phyloP scores from a whole-genome alignment of 1,284 basidiomycete genomes.

The Trametes versicolor region DNA sequence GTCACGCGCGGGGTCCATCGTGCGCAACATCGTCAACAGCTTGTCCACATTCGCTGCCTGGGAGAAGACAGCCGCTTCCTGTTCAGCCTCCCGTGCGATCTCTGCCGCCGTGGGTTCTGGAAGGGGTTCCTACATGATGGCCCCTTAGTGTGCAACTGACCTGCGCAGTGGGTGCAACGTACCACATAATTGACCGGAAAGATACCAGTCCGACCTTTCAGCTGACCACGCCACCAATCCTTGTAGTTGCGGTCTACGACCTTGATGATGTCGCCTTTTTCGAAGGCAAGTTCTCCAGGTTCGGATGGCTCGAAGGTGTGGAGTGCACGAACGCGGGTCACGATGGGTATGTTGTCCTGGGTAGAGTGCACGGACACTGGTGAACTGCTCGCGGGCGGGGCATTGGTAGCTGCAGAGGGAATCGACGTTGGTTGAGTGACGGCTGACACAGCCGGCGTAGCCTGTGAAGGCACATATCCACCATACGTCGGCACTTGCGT shows the following conservation, averaged over 20 bases:
- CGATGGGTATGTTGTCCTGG: conserved; percentile 52
- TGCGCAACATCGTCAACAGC: conserved; percentile 82
- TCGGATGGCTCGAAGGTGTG: conserved; percentile 93
- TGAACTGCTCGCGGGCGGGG: conserved; percentile 37
- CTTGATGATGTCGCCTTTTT: conserved; percentile 95
- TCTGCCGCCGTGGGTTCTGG: conserved; percentile 88
- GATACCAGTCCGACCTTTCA: conserved; percentile 93
- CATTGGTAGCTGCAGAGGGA: conserved; percentile 35
- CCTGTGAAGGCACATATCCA: conserved; percentile 45
- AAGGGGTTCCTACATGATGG: conserved; percentile 76
- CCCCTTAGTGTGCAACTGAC: conserved; percentile 14
- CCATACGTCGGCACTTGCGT: conserved; percentile 39
- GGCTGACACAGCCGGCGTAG: conserved; percentile 41
- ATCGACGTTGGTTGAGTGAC: conserved; percentile 46
- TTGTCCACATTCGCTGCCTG: conserved; percentile 91
- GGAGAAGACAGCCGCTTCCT: conserved; percentile 88
- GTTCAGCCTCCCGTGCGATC: conserved; percentile 85
- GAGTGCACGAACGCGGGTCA: conserved; percentile 90
- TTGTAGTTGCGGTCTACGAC: conserved; percentile 96
- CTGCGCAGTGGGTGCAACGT: conserved; percentile 43
- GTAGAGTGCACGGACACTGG: conserved; percentile 47
- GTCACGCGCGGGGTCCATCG: conserved; percentile 82
- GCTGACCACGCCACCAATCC: conserved; percentile 98
- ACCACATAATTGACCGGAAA: conserved; percentile 99
- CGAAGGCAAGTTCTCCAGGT: conserved; percentile 92